Base-by-base conservation (phyloP, 225 moss, liverwort and hornwort species). In the Takakia lepidozioides region DNA sequence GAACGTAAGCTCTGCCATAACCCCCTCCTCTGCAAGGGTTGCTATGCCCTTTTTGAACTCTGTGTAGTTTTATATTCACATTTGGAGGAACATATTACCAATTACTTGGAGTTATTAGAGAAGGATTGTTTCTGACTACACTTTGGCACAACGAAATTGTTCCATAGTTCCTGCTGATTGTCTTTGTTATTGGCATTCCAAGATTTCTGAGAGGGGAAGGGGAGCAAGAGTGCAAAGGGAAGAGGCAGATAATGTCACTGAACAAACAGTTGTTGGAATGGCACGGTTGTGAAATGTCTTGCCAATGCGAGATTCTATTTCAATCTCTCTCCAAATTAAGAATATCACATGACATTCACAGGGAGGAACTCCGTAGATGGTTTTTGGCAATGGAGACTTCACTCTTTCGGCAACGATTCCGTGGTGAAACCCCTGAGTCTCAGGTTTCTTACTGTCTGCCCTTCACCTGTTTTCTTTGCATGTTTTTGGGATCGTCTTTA, bases 281-380 rank as follows among this genome's bases (percentile, higher is more conserved):
- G n/a, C n/a, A n/a, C n/a, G n/a, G n/a, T n/a, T n/a, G n/a, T n/a
- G n/a, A n/a, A n/a, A n/a, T n/a, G n/a, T n/a, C n/a, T n/a, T n/a
- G n/a, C n/a, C n/a, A n/a, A n/a, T n/a, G n/a, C n/a, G n/a, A n/a
- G n/a, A n/a, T n/a, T n/a, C n/a, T n/a, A n/a, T n/a, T n/a, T n/a
- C n/a, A n/a, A n/a, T n/a, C n/a, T n/a, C n/a, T n/a, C n/a, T n/a
- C n/a, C n/a, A n/a, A n/a, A n/a, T n/a, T n/a, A n/a, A n/a, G n/a
- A n/a, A n/a, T n/a, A n/a, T n/a, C n/a, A n/a, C n/a, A n/a, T n/a
- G n/a, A n/a, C n/a, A n/a, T n/a, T n/a, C n/a, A 22, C 67, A 77
- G 76, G 5, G 86, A 75, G 54, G 90, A 87, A 51, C 71, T 87
- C 22, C 82, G 90, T 25, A 80, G 90, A 44, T 95, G 95, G 95